A percentile compares a stretch with the other conserved stretches of the same genome.
Evolutionary conservation across 768 basidiomycete species (phyloP).

Genomic region (Postia placenta): DNA sequence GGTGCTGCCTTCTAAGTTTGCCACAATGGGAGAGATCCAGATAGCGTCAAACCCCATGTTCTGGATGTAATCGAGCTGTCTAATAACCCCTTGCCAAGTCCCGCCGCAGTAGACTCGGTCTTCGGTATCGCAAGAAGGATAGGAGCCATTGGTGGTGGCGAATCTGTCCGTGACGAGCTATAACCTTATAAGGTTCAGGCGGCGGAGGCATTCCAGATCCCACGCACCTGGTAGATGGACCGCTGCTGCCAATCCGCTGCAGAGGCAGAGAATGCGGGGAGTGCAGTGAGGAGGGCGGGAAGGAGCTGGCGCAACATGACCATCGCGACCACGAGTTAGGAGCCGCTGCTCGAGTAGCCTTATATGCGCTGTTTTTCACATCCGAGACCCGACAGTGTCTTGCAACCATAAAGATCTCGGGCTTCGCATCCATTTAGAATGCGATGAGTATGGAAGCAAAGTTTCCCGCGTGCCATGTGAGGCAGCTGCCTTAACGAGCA

Average conservation of each 20-base stretch:
- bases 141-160: conserved; percentile 38
- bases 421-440: background rate
- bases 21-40: conserved; percentile 52
- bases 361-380: background rate
- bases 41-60: conserved; percentile 56
- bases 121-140: conserved; percentile 37
- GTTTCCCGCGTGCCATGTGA: background rate
- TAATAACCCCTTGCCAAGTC: conserved; percentile 44
- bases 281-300: conserved; percentile 6
- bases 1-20: conserved; percentile 42
- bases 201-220: background rate
- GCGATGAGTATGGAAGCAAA: background rate
- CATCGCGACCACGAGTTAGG: background rate
- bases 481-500: background rate
- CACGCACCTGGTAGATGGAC: conserved; percentile 46
- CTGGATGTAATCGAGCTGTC: conserved; percentile 58
- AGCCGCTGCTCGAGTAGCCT: background rate
- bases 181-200: background rate
- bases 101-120: conserved; percentile 51
- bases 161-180: conserved; percentile 55
- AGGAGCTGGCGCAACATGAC: background rate
- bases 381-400: background rate
- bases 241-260: conserved; percentile 43
- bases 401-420: background rate
- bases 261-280: conserved; percentile 30